These are phyloP conservation scores for Anthracocystis walkeri DNA, from an alignment of 1,284 basidiomycete species.

Conservation along the genomic window DNA sequence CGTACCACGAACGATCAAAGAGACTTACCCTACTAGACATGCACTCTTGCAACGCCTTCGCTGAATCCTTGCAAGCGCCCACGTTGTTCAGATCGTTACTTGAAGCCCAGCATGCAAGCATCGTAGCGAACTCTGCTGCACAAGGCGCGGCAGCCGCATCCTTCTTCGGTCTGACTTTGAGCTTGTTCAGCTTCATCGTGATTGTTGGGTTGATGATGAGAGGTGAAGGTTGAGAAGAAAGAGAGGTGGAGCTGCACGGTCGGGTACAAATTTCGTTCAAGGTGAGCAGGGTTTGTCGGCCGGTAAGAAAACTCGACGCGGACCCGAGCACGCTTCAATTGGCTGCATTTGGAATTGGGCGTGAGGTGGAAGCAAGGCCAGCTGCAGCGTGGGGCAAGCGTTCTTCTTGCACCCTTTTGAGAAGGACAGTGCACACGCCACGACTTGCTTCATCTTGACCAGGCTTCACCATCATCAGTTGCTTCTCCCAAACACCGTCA, in stretches of 20 bases:
- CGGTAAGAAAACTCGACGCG: constrained; percentile 9
- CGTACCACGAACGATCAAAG: too few relatives aligned
- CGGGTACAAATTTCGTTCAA: not conserved
- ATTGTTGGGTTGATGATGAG: not conserved
- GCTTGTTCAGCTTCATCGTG: constrained; percentile 65
- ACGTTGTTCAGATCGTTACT: constrained; percentile 78
- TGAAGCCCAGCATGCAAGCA: constrained; percentile 94
- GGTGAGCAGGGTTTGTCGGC: constrained; percentile 5
- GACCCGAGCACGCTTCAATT: not conserved
- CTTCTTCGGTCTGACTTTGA: constrained; percentile 75
- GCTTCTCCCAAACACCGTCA: not conserved
- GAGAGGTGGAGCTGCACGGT: constrained; percentile 1
- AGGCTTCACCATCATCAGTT: not conserved
- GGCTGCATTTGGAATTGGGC: constrained; percentile 12
- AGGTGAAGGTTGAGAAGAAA: constrained; percentile 17
- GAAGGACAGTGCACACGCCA: not conserved
- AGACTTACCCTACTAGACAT: constrained; percentile 84
- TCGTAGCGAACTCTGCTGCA: constrained; percentile 79
- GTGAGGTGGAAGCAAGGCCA: constrained; percentile 35
- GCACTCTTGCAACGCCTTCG: constrained; percentile 81
- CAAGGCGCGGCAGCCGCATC: constrained; percentile 78
- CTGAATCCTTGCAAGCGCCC: constrained; percentile 76
- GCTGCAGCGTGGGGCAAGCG: constrained; percentile 24
- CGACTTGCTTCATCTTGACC: not conserved
- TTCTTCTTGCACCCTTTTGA: constrained; percentile 7